Conservation (phyloP, 2,329 filamentous ascomycete species). For the Aspergillus sp. region DNA sequence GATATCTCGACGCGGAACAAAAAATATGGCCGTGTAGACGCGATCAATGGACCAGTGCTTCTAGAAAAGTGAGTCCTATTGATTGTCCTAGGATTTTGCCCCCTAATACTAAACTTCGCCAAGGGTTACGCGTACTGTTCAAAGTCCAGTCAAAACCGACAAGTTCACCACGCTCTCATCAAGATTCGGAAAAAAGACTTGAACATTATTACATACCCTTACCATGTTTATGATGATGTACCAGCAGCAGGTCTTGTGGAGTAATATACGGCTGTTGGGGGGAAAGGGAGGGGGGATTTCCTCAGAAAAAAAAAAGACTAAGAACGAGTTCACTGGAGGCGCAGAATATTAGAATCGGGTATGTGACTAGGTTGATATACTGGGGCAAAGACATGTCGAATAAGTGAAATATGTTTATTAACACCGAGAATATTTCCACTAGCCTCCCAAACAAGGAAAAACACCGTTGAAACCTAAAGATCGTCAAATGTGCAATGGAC, state of each 20-base stretch:
- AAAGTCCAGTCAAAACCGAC: constrained; percentile 59
- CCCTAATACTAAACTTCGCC: constrained; percentile 18
- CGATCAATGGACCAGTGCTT: constrained; percentile 80
- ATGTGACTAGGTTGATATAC: neutral
- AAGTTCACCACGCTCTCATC: constrained; percentile 73
- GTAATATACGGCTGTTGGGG: too few species aligned
- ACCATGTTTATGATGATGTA: neutral
- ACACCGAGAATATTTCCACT: neutral
- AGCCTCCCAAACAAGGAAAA: neutral
- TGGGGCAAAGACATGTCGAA: neutral
- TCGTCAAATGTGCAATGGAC: neutral
- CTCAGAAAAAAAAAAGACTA: too few species aligned
- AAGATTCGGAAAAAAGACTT: constrained; percentile 64
- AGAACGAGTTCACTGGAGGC: too few species aligned
- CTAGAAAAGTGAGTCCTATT: constrained; percentile 74
- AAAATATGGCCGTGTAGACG: constrained; percentile 91
- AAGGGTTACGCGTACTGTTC: constrained; percentile 65
- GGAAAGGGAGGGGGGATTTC: neutral
- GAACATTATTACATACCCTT: neutral
- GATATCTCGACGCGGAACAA: constrained; percentile 86
- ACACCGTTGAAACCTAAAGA: neutral
- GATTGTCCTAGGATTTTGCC: neutral
- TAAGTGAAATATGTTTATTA: neutral
- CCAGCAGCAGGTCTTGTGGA: too few species aligned
- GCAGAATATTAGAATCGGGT: neutral